Evolutionary conservation across 306 rosid species (phyloP), one percentile per base, ranked within the genome.

Genomic region (Hippophae tibetana): DNA sequence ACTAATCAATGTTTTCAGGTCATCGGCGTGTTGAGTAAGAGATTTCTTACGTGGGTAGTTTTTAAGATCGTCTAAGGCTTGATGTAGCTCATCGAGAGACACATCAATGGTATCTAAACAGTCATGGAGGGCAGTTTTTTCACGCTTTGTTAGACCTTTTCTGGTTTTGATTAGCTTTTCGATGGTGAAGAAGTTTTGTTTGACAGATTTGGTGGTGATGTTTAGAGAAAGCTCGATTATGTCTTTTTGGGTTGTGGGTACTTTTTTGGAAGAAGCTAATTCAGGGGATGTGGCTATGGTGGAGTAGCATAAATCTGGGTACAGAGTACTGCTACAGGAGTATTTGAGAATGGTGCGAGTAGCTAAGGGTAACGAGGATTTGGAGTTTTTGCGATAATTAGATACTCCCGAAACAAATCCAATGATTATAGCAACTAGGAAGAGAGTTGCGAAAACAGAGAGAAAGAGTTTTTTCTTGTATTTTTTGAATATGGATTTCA

Each of bases 221-320:
- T 85, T 75, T 1, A 92, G 51, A 13, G 86, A 70, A 10, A 72
- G 2, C 9, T 61, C 65, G 11, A 92, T 79, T 2, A 82, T 84
- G 31, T 85, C 96, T 47, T 66, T 84, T 13, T 64, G 60, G 47
- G 58, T 57, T 0, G 69, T 31, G 2, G 38, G 38, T 8, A 5
- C 83, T 73, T 41, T 67, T 83, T 38, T 64, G 52, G 7, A 72
- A 31, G 3, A 61, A 68, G 25, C 26, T 40, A 42, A 10, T 10
- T 51, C 63, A 1, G 83, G 80, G 5, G 60, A 78, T 0, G 73
- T 58, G 27, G 87, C 57, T 0, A 84, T 56, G 7, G 89, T 74
- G 7, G 95, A 80, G 85, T 76, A 79, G 61, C 98, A 92, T 2
- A 87, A 75, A 0, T 85, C 87, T 0, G 87, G 95, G 79, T 83